Base-by-base conservation (phyloP, 1,139 yeast species). In the Trichomonascaceae sp. region DNA sequence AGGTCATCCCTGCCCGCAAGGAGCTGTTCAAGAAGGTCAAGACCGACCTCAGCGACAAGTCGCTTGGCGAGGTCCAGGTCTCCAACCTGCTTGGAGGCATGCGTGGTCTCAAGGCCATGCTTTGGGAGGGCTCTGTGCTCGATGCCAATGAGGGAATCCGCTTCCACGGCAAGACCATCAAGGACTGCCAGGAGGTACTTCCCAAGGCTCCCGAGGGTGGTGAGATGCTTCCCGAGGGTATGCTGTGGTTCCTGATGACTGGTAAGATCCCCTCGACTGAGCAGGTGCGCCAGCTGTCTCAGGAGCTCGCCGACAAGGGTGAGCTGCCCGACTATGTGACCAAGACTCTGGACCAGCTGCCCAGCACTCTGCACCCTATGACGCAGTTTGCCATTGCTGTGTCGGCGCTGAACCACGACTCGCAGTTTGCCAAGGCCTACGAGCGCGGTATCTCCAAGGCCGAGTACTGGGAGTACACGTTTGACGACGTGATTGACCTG, bases 361-460 rank as follows among this genome's bases (percentile, higher is more conserved):
- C 96, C 47, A 64, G 77, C 33, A 74, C 76, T 57, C 73, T 85
- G 62, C 97, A 85, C 64, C 97, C 97, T 62, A 85, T 85, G 97
- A 92, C 96, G 38, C 96, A 85, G 64, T 77, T 85, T 61, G 78
- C 93, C 46, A 82, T 85, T 60, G 95, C 94, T 36, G 77, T 85
- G 36, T 79, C 89, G 40, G 92, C 95, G 42, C 72, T 85, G 60
- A 93, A 84, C 69, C 74, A 84, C 44, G 92, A 80, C 63, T 82
- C 94, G 35, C 75, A 71, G 57, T 85, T 85, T 61, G 93, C 95
- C 46, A 74, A 76, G 65, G 92, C 93, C 43, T 85, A 85, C 60
- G 93, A 89, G 52, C 61, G 71, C 44, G 96, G 96, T 59, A 85
- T 78, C 50, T 71, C 76, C 65, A 82, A 85, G 71, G 63, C 71